Evolutionary conservation across 2,329 filamentous ascomycete species (phyloP).

Genomic region (Clonostachys byssicola): DNA sequence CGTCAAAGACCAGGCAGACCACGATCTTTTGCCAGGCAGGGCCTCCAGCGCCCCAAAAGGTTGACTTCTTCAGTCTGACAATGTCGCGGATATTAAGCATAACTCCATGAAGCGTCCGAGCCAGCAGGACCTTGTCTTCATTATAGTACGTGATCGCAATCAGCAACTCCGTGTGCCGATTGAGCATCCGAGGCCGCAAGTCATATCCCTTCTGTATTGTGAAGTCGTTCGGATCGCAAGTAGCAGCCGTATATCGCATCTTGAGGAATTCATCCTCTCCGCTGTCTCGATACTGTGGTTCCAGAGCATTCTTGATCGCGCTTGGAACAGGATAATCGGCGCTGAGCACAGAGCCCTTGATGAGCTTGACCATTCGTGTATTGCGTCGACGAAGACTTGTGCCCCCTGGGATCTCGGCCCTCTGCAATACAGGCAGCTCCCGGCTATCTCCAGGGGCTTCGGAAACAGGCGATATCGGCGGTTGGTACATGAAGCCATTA

Average conservation of each 20-base stretch:
- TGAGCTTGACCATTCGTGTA: constrained; percentile 90
- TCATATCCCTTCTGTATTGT: constrained; percentile 96
- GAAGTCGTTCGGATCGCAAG: constrained; percentile 91
- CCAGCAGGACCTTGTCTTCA: constrained; percentile 85
- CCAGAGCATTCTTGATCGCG: constrained; percentile 88
- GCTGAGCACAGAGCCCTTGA: constrained; percentile 86
- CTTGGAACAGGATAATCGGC: constrained; percentile 90
- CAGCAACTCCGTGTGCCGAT: constrained; percentile 86
- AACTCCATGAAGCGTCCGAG: constrained; percentile 85
- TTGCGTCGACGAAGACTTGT: constrained; percentile 76
- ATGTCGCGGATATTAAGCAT: constrained; percentile 97
- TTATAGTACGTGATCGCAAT: constrained; percentile 97
- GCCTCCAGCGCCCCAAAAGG: constrained; percentile 95
- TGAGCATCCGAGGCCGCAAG: constrained; percentile 90
- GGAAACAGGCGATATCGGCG: too few relatives aligned
- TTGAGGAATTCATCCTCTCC: constrained; percentile 90
- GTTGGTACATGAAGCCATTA: too few relatives aligned
- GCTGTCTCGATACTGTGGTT: constrained; percentile 84
- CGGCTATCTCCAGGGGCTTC: too few relatives aligned
- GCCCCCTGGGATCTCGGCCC: not conserved
- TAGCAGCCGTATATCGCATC: constrained; percentile 92
- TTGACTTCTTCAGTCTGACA: constrained; percentile 84
- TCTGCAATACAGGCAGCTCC: too few relatives aligned
- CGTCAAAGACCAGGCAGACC: constrained; percentile 87
- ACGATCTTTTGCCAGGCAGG: constrained; percentile 97